Evolutionary conservation across 495 filamentous ascomycete species (phyloP), one percentile per base, ranked within the genome.

Genomic region (Terfezia boudieri): DNA sequence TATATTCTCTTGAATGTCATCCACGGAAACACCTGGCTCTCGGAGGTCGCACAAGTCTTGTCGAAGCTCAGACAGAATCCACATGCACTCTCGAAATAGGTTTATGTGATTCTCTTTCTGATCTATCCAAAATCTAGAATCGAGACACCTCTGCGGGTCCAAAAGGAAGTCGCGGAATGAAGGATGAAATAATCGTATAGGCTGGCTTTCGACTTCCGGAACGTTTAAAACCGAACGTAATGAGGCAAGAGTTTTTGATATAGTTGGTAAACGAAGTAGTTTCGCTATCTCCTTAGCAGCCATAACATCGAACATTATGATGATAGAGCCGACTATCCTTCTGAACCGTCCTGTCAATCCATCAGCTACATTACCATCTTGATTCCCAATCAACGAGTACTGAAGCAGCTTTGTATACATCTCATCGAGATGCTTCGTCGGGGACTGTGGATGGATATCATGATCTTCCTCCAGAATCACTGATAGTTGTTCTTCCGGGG

Each of bases 11-110:
- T 61, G 50, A n/a, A 72, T 60, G 2, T 67, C 57, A 0, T 0
- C 53, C 17, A 56, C 51, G n/a, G 56, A n/a, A 32, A 52, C 62
- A 37, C 67, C 64, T 37, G 61, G 58, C 16, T 53, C 53, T 57
- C 37, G 23, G 0, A 71, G 57, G 20, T 60, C 55, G 55, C 69
- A 74, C 0, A 76, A 72, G 57, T 76, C 61, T 37, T 64, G 49
- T 23, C 60, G 53, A 1, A 73, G 58, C 5, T 55, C 8, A 14
- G 59, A 60, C 63, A 70, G 69, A 4, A 66, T 32, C 17, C 57
- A 1, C 53, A 74, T 63, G 55, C 64, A 74, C 14, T 54, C 8
- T 20, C 5, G 17, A 0, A 54, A 52, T 56, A 68, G 12, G 0
- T 36, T 37, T 9, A 53, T 2, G 43, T 68, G 53, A 6, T 14